phyloP scores from a whole-genome alignment of 2,329 filamentous ascomycete genomes.

The Sporothrix schenckii region DNA sequence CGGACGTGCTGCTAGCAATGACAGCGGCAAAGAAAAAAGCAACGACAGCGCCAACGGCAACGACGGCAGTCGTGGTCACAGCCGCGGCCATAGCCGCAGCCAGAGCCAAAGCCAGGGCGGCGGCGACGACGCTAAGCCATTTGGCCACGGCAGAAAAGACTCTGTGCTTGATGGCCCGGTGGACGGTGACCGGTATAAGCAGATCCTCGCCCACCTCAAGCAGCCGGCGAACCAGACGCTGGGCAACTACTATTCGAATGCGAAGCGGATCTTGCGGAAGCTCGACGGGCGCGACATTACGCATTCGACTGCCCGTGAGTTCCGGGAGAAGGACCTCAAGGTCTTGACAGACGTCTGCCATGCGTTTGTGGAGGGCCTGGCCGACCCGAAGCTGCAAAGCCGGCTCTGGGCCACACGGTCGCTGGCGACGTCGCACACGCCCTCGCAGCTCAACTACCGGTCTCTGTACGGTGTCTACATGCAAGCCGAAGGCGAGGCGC shows the following conservation, averaged over 20 bases:
- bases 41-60: neutral
- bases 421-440: slow-evolving; percentile 45
- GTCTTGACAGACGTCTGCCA: slow-evolving; percentile 57
- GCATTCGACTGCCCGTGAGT: slow-evolving; percentile 50
- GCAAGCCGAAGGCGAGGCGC: slow-evolving; percentile 60
- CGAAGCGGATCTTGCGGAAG: slow-evolving; percentile 55
- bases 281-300: slow-evolving; percentile 56
- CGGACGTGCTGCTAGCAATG: neutral
- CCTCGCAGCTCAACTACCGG: slow-evolving; percentile 44
- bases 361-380: slow-evolving; percentile 59
- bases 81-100: neutral
- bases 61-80: neutral
- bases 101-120: neutral
- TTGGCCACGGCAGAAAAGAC: slow-evolving; percentile 28
- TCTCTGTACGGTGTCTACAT: slow-evolving; percentile 58
- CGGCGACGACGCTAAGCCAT: neutral
- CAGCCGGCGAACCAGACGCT: slow-evolving; percentile 51
- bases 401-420: slow-evolving; percentile 54
- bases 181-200: slow-evolving; percentile 30
- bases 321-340: slow-evolving; percentile 50
- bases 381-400: slow-evolving; percentile 50
- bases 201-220: slow-evolving; percentile 41
- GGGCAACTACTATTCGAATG: slow-evolving; percentile 51
- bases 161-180: slow-evolving; percentile 28
- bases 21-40: neutral